These are phyloP conservation scores for Ziziphus jujuba DNA, from an alignment of 306 rosid genomes.

Conservation along the genomic window DNA sequence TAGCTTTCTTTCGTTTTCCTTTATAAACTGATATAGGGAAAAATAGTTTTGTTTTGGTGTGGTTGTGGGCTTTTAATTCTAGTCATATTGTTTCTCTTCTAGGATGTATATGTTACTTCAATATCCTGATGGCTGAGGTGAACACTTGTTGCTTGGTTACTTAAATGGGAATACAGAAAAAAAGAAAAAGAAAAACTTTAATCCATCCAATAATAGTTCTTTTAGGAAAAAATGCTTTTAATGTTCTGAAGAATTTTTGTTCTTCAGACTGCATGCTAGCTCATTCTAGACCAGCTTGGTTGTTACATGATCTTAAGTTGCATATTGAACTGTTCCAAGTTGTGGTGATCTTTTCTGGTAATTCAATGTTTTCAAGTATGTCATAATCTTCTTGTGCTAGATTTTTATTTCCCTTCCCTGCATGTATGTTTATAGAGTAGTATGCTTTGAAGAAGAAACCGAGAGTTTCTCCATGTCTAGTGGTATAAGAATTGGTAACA, in stretches of 20 bases:
- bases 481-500: background rate
- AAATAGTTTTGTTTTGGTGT: background rate
- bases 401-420: background rate
- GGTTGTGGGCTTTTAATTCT: background rate
- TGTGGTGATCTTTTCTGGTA: background rate
- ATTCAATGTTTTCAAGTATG: conserved; percentile 11
- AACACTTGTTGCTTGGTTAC: background rate
- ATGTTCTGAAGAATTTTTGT: background rate
- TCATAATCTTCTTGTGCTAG: background rate
- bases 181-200: background rate
- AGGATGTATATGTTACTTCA: background rate
- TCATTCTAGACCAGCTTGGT: conserved; percentile 21
- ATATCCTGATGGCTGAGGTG: background rate
- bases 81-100: background rate
- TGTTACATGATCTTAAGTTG: conserved; percentile 8
- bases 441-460: background rate
- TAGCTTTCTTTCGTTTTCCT: background rate
- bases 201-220: background rate
- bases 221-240: background rate
- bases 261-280: conserved; percentile 2
- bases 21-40: background rate
- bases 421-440: conserved; percentile 5
- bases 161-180: background rate
- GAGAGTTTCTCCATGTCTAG: background rate
- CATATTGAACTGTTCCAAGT: conserved; percentile 14